Evolutionary conservation across 192 early-diverging fungal species (phyloP).

Genomic region (Chytriomyces sp.): DNA sequence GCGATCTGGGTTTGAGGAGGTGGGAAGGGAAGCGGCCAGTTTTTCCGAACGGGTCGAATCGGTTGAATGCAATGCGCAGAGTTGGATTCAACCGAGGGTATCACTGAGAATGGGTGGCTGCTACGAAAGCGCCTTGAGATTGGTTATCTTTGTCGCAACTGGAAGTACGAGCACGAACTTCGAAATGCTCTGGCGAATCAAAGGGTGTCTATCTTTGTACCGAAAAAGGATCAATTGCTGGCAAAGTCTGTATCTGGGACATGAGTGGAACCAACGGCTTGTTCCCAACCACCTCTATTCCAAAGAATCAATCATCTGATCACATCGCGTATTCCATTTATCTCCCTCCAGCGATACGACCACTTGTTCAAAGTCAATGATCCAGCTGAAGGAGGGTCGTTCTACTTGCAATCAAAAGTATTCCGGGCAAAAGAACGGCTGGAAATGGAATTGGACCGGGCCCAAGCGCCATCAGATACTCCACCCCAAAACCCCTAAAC

Average conservation of each 20-base stretch:
- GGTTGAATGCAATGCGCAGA: not conserved
- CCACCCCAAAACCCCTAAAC: not conserved
- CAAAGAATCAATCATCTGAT: too few relatives aligned
- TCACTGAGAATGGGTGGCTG: not conserved
- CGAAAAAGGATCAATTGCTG: too few relatives aligned
- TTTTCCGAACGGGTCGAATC: not conserved
- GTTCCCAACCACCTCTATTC: too few relatives aligned
- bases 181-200: too few relatives aligned
- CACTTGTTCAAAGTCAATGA: slow-evolving; percentile 89
- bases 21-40: not conserved
- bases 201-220: too few relatives aligned
- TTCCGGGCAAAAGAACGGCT: slow-evolving; percentile 92
- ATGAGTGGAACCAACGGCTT: too few relatives aligned
- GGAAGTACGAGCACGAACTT: too few relatives aligned
- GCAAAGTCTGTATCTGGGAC: too few relatives aligned
- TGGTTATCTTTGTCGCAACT: too few relatives aligned
- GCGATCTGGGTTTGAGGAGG: not conserved
- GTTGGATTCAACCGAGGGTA: not conserved
- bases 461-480: slow-evolving; percentile 6
- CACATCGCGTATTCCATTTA: not conserved
- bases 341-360: slow-evolving; percentile 72
- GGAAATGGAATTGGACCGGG: slow-evolving; percentile 79
- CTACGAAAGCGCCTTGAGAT: not conserved
- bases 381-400: slow-evolving; percentile 82
- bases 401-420: slow-evolving; percentile 94